Conservation (phyloP, 768 basidiomycete genomes). For the Tricholoma bakamatsutake region DNA sequence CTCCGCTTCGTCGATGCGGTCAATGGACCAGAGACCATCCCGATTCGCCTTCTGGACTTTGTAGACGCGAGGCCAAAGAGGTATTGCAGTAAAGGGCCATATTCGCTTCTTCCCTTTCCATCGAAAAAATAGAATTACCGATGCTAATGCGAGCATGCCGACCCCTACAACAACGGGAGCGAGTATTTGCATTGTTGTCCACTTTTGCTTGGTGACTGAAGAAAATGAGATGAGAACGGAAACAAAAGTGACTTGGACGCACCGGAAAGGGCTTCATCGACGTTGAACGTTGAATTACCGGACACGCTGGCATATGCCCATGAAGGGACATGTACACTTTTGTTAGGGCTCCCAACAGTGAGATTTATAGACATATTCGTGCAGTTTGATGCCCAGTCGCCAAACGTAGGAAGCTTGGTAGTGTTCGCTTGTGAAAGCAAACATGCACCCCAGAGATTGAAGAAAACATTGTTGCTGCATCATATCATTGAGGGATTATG, state of each 20-base stretch:
- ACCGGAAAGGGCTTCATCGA: conserved; percentile 6
- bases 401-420: conserved; percentile 1
- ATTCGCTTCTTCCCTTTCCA: not conserved
- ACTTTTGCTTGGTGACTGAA: conserved; percentile 1
- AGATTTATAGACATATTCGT: conserved; percentile 6
- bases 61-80: conserved; percentile 1
- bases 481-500: conserved; percentile 1
- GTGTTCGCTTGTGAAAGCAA: conserved; percentile 2
- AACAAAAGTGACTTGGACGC: not conserved
- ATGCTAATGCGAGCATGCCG: not conserved
- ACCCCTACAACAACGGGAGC: conserved; percentile 8
- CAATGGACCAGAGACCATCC: conserved; percentile 12
- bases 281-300: conserved; percentile 3
- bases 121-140: conserved; percentile 1
- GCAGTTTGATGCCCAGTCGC: conserved; percentile 9
- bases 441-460: conserved; percentile 24
- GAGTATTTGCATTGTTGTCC: conserved; percentile 3
- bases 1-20: conserved; percentile 9
- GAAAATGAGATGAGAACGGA: not conserved
- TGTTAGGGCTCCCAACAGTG: conserved; percentile 5
- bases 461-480: conserved; percentile 26
- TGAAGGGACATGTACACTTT: conserved; percentile 1
- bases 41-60: conserved; percentile 7
- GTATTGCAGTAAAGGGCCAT: not conserved
- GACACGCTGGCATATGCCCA: conserved; percentile 5